These are phyloP conservation scores for Pleurotus giganteus DNA, from an alignment of 768 basidiomycete genomes.

Conservation along the genomic window DNA sequence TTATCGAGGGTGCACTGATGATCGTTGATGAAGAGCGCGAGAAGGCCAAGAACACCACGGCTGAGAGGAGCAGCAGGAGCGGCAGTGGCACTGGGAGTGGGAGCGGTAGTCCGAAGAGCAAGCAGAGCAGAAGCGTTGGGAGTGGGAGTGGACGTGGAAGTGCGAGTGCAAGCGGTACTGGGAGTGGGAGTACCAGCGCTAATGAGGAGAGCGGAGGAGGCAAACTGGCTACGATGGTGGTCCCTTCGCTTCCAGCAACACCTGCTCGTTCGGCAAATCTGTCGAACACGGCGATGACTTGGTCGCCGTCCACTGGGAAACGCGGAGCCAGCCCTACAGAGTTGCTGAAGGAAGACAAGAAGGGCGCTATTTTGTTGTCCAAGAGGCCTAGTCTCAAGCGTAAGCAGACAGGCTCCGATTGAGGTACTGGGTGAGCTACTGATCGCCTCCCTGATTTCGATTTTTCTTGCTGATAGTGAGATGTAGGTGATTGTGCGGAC, in stretches of 20 bases:
- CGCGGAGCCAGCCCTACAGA: constrained; percentile 73
- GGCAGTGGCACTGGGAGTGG: constrained; percentile 11
- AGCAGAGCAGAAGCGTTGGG: constrained; percentile 1
- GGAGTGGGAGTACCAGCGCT: constrained; percentile 10
- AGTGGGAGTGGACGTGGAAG: constrained; percentile 3
- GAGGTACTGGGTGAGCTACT: neutral
- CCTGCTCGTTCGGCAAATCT: neutral
- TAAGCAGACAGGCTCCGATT: constrained; percentile 21
- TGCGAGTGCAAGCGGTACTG: neutral
- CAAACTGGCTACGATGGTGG: constrained; percentile 5
- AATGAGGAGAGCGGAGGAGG: neutral
- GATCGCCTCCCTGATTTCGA: neutral
- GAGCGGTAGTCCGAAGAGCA: constrained; percentile 5
- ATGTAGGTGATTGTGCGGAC: too few relatives aligned
- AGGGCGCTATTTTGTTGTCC: constrained; percentile 51
- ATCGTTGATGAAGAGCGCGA: constrained; percentile 71
- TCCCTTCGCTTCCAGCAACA: constrained; percentile 4
- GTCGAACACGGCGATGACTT: neutral
- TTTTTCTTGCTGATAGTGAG: neutral
- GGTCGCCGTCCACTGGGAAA: constrained; percentile 49
- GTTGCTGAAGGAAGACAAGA: constrained; percentile 56
- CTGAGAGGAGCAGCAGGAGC: constrained; percentile 17
- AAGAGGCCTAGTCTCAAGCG: constrained; percentile 71
- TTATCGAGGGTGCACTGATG: constrained; percentile 78
- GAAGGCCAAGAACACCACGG: constrained; percentile 17